Conservation (phyloP, 2,329 filamentous ascomycete genomes). For the Mycosphaerella arachidis region DNA sequence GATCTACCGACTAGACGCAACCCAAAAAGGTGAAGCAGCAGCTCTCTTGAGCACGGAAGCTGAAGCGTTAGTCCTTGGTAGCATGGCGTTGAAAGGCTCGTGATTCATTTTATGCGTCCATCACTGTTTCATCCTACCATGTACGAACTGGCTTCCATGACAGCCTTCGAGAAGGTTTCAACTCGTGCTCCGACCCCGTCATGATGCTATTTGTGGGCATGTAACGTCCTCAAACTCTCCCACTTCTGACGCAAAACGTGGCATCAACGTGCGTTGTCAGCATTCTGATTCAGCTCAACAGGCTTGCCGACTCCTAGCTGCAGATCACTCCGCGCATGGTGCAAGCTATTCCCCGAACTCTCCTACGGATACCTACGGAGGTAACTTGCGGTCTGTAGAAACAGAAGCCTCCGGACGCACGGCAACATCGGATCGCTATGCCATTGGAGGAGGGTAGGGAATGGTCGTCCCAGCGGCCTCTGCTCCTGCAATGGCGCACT, state of each 20-base stretch:
- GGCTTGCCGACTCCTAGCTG: not conserved
- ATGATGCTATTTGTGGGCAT: not conserved
- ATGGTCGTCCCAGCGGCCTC: not conserved
- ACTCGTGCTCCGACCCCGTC: not conserved
- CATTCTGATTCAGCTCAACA: not conserved
- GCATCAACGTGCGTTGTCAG: not conserved
- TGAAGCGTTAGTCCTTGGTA: constrained; percentile 66
- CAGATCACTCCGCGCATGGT: not conserved
- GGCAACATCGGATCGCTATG: not conserved
- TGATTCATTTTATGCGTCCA: constrained; percentile 23
- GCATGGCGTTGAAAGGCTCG: constrained; percentile 71
- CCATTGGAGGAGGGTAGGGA: not conserved
- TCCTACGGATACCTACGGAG: not conserved
- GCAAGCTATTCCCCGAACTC: not conserved
- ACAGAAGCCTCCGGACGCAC: not conserved
- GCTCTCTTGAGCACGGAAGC: constrained; percentile 43
- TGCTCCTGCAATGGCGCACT: not conserved
- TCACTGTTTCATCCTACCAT: not conserved
- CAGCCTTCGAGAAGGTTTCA: constrained; percentile 1
- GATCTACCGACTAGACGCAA: constrained; percentile 74
- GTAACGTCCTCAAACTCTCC: not conserved
- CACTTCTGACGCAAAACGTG: not conserved
- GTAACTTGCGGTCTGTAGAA: not conserved
- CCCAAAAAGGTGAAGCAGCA: constrained; percentile 30
- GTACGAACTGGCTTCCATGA: not conserved